phyloP scores from a whole-genome alignment of 1,284 basidiomycete species.

The Puccinia hordei region DNA sequence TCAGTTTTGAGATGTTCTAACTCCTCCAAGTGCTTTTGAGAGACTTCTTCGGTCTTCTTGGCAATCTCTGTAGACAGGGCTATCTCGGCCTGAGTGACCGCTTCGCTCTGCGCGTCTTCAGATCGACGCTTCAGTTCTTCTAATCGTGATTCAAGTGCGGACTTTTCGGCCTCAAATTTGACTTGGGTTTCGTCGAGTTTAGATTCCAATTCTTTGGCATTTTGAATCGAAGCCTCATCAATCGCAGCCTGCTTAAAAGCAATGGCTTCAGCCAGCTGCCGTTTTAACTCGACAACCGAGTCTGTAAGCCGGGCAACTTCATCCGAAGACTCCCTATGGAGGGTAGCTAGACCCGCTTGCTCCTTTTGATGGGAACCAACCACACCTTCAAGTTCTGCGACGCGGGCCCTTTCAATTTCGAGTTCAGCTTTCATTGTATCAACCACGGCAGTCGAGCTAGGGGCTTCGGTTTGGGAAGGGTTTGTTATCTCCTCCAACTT shows the following conservation, averaged over 20 bases:
- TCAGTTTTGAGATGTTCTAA: constrained; percentile 13
- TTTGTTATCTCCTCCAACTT: constrained; percentile 22
- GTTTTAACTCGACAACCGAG: constrained; percentile 13
- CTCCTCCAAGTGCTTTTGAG: constrained; percentile 17
- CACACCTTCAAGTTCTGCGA: constrained; percentile 19
- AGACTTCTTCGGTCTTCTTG: constrained; percentile 26
- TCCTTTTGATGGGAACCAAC: constrained; percentile 23
- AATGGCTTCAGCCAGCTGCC: constrained; percentile 15
- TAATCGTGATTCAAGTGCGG: constrained; percentile 14
- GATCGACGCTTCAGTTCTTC: constrained; percentile 7
- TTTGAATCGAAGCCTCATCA: constrained; percentile 25
- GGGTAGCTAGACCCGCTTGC: background rate
- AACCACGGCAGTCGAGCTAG: background rate
- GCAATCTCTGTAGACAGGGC: constrained; percentile 12
- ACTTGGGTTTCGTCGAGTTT: constrained; percentile 20
- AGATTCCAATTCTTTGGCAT: constrained; percentile 12
- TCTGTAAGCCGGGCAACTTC: constrained; percentile 32
- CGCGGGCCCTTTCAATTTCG: constrained; percentile 14
- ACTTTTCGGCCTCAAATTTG: constrained; percentile 20
- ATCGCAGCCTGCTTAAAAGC: constrained; percentile 17
- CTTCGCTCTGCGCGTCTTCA: constrained; percentile 3
- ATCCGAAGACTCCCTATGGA: background rate
- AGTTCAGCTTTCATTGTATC: constrained; percentile 27
- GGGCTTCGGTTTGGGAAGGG: background rate
- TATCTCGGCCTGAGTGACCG: constrained; percentile 4